Conservation (phyloP, 2,329 filamentous ascomycete genomes). For the Trematosphaeria pertusa region DNA sequence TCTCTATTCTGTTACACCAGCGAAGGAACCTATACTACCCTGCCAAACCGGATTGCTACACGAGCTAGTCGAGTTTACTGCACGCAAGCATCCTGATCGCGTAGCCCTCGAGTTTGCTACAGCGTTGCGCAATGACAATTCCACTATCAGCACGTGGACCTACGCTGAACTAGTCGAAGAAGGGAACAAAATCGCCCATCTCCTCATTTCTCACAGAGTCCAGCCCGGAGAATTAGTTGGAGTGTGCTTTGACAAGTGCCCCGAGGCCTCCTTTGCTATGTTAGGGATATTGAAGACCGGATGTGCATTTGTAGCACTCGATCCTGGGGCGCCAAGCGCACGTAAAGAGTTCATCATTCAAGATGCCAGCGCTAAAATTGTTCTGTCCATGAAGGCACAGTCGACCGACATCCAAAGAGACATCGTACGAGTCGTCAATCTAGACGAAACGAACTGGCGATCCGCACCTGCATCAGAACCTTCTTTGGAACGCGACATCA, state of each 20-base stretch:
- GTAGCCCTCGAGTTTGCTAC: constrained; percentile 78
- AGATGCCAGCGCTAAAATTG: constrained; percentile 71
- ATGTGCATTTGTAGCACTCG: constrained; percentile 80
- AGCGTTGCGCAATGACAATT: constrained; percentile 56
- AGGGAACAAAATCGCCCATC: constrained; percentile 74
- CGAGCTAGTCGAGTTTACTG: constrained; percentile 75
- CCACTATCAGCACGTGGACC: constrained; percentile 68
- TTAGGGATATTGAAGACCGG: constrained; percentile 83
- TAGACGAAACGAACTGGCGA: constrained; percentile 52
- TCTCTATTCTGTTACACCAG: constrained; percentile 71
- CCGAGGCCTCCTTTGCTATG: constrained; percentile 83
- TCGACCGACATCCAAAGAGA: constrained; percentile 46
- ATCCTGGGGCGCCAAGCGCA: constrained; percentile 73
- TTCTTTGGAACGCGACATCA: constrained; percentile 27
- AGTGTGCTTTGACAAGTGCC: constrained; percentile 83
- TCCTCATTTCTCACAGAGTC: constrained; percentile 62
- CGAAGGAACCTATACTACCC: constrained; percentile 64
- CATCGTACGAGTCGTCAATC: constrained; percentile 52
- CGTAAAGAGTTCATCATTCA: constrained; percentile 79
- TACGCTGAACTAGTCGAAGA: constrained; percentile 74
- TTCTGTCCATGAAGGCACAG: constrained; percentile 65
- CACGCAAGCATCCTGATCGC: constrained; percentile 62
- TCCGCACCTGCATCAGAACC: constrained; percentile 45
- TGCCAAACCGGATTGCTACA: constrained; percentile 71
- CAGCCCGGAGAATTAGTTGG: constrained; percentile 69